These are phyloP conservation scores for Termitomyces sp. DNA, from an alignment of 768 basidiomycete genomes.

Conservation along the genomic window DNA sequence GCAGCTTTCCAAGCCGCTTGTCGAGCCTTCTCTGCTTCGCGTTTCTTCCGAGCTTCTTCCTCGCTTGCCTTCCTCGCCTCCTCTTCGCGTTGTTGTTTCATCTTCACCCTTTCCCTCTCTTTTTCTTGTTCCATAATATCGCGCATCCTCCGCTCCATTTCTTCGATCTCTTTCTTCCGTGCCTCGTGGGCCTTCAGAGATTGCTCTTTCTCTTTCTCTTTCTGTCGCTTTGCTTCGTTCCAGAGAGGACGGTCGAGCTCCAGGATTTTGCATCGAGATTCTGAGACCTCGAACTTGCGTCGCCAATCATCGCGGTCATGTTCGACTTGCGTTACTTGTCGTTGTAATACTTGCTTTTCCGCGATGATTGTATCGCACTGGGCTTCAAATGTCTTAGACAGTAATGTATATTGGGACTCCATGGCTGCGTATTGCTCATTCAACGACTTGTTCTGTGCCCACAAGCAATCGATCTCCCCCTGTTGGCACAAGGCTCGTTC, in stretches of 20 bases:
- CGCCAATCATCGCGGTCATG: constrained; percentile 5
- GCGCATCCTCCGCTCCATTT: constrained; percentile 6
- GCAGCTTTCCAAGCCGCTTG: constrained; percentile 10
- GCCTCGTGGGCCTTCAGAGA: constrained; percentile 1
- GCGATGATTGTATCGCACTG: not conserved
- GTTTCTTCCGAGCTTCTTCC: constrained; percentile 2
- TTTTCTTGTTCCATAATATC: constrained; percentile 5
- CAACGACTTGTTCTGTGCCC: not conserved
- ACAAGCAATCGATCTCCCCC: not conserved
- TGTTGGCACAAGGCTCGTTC: not conserved
- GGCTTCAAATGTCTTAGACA: not conserved
- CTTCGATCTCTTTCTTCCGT: constrained; percentile 6
- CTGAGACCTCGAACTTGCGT: constrained; percentile 4
- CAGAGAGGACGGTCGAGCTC: constrained; percentile 11
- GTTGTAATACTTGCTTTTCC: not conserved
- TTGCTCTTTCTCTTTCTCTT: constrained; percentile 3
- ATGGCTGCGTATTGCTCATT: not conserved
- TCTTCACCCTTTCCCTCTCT: not conserved
- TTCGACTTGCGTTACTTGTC: not conserved
- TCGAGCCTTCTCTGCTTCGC: not conserved
- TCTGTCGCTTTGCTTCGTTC: constrained; percentile 5
- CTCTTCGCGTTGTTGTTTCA: constrained; percentile 4
- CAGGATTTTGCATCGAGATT: constrained; percentile 13
- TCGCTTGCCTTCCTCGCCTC: not conserved
- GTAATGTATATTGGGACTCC: not conserved